phyloP scores from a whole-genome alignment of 148 eudicot species.

The Rhododendron mucronatum region DNA sequence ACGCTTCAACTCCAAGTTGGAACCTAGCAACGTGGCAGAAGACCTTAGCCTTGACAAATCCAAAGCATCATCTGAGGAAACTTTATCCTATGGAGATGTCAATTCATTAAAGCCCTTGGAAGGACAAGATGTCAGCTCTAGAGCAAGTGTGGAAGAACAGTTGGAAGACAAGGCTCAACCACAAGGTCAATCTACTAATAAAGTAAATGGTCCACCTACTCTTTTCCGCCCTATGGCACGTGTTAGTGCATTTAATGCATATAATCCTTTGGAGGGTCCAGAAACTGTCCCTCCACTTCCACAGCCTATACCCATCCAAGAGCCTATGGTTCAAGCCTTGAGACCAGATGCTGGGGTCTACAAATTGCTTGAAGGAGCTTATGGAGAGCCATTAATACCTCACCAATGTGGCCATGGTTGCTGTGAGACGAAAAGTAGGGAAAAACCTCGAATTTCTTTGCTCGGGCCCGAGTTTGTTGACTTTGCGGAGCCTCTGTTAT shows the following conservation, averaged over 20 bases:
- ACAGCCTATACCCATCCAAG: conserved; percentile 16
- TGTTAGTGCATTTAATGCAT: conserved; percentile 45
- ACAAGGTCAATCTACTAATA: conserved; percentile 13
- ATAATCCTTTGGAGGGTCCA: conserved; percentile 23
- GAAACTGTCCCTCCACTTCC: conserved; percentile 17
- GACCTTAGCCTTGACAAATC: conserved; percentile 31
- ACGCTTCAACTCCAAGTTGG: conserved; percentile 16
- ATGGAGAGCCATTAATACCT: conserved; percentile 45
- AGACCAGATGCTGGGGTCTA: conserved; percentile 32
- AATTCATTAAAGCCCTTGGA: conserved; percentile 39
- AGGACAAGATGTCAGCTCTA: conserved; percentile 35
- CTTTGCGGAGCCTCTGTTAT: conserved; percentile 35
- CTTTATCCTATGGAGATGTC: conserved; percentile 44
- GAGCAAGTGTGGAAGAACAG: conserved; percentile 21
- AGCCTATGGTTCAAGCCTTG: conserved; percentile 18
- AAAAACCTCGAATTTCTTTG: conserved; percentile 24
- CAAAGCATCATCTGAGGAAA: conserved; percentile 63
- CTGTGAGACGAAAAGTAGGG: conserved; percentile 20
- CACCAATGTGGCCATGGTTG: conserved; percentile 59
- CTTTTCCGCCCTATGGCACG: conserved; percentile 50
- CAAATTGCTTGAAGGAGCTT: conserved; percentile 41
- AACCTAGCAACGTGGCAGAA: conserved; percentile 15
- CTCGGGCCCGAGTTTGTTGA: conserved; percentile 65
- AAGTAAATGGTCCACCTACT: conserved; percentile 15
- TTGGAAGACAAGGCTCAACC: conserved; percentile 13